Percentiles rank a stretch among this genome's conserved stretches.
Conservation (phyloP, 768 basidiomycete genomes). For the Pholiota microspora region DNA sequence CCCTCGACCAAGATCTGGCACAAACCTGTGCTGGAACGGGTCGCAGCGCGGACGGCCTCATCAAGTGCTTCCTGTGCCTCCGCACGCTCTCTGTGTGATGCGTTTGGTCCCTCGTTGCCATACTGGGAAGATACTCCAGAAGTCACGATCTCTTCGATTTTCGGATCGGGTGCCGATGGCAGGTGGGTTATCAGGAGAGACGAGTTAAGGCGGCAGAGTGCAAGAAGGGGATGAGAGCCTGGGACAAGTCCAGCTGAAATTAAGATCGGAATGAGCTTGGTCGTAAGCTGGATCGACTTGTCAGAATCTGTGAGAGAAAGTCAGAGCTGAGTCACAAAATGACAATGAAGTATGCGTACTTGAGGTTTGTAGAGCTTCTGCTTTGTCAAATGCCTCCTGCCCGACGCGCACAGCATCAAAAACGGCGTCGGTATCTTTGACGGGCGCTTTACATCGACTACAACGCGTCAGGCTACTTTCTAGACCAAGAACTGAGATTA, state of each 20-base stretch:
- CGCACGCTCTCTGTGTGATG: neutral
- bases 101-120: neutral
- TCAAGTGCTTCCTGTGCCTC: constrained; percentile 57
- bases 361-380: constrained; percentile 55
- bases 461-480: constrained; percentile 53
- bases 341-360: constrained; percentile 37
- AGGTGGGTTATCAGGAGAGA: constrained; percentile 61
- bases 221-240: constrained; percentile 76
- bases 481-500: constrained; percentile 19
- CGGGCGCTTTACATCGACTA: constrained; percentile 47
- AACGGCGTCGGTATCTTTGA: constrained; percentile 49
- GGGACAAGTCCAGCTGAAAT: constrained; percentile 56
- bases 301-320: constrained; percentile 42
- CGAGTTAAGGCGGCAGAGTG: constrained; percentile 67
- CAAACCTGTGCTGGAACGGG: constrained; percentile 53
- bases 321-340: constrained; percentile 1
- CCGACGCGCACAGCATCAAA: constrained; percentile 67
- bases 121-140: constrained; percentile 18
- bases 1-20: constrained; percentile 51
- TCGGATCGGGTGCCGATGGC: constrained; percentile 11
- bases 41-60: constrained; percentile 56
- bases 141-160: constrained; percentile 24
- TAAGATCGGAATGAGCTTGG: constrained; percentile 65
- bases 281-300: constrained; percentile 58
- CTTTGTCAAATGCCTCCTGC: constrained; percentile 75